Conservation (phyloP, 768 basidiomycete genomes). For the Psilocybe azurescens region DNA sequence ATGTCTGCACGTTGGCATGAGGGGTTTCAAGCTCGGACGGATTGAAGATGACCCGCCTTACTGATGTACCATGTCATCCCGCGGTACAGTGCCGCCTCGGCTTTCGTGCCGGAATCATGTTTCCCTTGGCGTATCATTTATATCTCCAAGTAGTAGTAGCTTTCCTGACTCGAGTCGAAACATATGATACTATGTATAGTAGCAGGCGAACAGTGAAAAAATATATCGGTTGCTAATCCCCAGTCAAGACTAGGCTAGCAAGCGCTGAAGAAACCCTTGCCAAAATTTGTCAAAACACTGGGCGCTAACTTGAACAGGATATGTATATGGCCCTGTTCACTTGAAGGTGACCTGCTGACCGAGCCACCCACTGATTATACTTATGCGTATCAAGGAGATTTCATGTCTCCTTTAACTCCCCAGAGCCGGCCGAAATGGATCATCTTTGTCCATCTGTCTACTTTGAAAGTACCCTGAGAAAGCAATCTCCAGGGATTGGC, state of each 20-base stretch:
- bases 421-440: background rate
- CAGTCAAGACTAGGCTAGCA: too few relatives aligned
- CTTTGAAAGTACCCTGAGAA: background rate
- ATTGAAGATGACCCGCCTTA: background rate
- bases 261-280: background rate
- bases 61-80: background rate
- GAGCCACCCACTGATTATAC: background rate
- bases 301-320: background rate
- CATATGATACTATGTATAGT: background rate
- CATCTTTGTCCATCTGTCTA: slow-evolving; percentile 5
- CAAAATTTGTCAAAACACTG: background rate
- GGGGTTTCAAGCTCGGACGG: background rate
- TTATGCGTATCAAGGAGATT: background rate
- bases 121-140: background rate
- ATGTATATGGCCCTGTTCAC: background rate
- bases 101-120: background rate
- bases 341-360: too few relatives aligned
- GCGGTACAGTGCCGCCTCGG: slow-evolving; percentile 1
- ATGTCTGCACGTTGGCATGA: background rate
- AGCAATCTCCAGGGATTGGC: background rate
- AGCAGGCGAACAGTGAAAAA: background rate
- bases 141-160: background rate
- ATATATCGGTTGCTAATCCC: too few relatives aligned
- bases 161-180: background rate
- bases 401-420: background rate